Percentiles rank a stretch among this genome's conserved stretches.
These are phyloP conservation scores for Millerozyma miso DNA, from an alignment of 805 yeast species.

Conservation along the genomic window DNA sequence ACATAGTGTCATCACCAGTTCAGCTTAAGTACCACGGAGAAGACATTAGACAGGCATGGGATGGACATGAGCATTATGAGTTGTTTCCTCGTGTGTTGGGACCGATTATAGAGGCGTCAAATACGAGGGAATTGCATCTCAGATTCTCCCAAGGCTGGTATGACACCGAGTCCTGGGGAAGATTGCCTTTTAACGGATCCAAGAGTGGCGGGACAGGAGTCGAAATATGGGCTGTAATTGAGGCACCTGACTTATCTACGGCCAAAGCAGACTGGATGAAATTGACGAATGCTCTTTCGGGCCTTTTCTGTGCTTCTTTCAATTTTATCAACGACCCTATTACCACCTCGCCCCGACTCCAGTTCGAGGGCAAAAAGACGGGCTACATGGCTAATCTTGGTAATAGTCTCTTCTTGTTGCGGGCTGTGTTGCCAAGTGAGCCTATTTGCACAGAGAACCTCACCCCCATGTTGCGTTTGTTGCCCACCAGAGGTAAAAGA, in stretches of 20 bases:
- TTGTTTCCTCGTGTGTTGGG: slow-evolving; percentile 80
- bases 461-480: slow-evolving; percentile 84
- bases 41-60: slow-evolving; percentile 8
- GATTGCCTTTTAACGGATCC: slow-evolving; percentile 66
- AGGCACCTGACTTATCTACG: slow-evolving; percentile 49
- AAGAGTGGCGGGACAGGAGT: slow-evolving; percentile 92
- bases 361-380: slow-evolving; percentile 36
- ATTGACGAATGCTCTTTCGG: slow-evolving; percentile 74
- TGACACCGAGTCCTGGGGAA: slow-evolving; percentile 87
- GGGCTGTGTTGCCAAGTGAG: slow-evolving; percentile 91
- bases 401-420: slow-evolving; percentile 49
- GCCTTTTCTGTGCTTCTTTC: slow-evolving; percentile 91
- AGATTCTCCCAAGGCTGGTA: slow-evolving; percentile 94
- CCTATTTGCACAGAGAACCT: slow-evolving; percentile 96
- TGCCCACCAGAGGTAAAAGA: slow-evolving; percentile 89
- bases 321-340: slow-evolving; percentile 78
- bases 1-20: slow-evolving; percentile 50
- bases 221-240: slow-evolving; percentile 85
- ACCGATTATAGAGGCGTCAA: slow-evolving; percentile 64
- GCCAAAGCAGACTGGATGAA: slow-evolving; percentile 67
- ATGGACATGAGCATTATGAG: slow-evolving; percentile 44
- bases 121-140: slow-evolving; percentile 72
- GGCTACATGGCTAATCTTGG: slow-evolving; percentile 4
- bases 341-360: slow-evolving; percentile 58
- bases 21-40: slow-evolving; percentile 14